Base-by-base conservation (phyloP, 257 asterid species). In the Craterostigma plantagineum region DNA sequence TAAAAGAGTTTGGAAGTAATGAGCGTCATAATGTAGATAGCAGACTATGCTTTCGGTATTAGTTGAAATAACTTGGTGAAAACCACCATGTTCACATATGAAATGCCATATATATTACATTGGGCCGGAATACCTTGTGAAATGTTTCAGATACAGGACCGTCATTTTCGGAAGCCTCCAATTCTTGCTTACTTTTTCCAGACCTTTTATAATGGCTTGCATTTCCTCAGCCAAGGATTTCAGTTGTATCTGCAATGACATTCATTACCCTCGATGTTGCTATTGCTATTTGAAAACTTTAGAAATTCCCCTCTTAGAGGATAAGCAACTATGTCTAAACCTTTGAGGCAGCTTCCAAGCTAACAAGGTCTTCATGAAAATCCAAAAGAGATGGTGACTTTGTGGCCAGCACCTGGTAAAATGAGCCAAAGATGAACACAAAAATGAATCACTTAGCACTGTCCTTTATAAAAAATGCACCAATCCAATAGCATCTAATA, bases 181-280 rank as follows among this genome's bases (percentile, higher is more conserved):
- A 62, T 64, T 91, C 99, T 63, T 72, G 93, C 69, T 75, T 53
- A 91, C 92, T 68, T 84, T 91, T 52, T 91, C 96, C 50, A 91
- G 49, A 16, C 96, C 99, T 70, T 80, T 91, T 61, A 69, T 77
- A 50, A 91, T 91, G 57, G 99, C 91, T 81, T 91, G 96, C 99
- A 91, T 91, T 76, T 90, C 99, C 66, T 90, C 99, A 35, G 99
- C 99, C 71, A 83, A 73, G 43, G 85, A 77, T 68, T 91, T 91
- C 73, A 91, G 45, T 77, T 84, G 99, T 66, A 91, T 84, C 96
- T 91, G 71, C 58, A 50, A 56, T 60, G 41, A 18, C 41, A 51
- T 40, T 1, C 10, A 15, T 46, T 53, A 56, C 43, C 45, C 41
- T 46, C 18, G 4, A 1, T 7, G n/a, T n/a, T n/a, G n/a, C n/a